phyloP scores from a whole-genome alignment of 331 rosid genomes.

The Rhamnella rubrinervis region DNA sequence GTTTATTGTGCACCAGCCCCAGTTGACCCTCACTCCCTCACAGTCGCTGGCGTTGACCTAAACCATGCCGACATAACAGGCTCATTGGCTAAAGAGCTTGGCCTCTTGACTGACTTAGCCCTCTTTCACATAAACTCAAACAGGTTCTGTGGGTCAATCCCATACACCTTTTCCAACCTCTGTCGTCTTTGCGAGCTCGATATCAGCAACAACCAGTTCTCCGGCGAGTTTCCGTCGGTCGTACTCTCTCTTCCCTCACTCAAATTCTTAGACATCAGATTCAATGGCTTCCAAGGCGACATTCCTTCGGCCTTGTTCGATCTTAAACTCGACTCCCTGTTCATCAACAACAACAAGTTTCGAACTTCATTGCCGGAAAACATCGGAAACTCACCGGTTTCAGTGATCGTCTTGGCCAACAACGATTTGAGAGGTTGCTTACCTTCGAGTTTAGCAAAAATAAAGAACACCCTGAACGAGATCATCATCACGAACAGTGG shows the following conservation, averaged over 20 bases:
- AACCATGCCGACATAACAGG: conserved; percentile 72
- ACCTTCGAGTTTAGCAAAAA: conserved; percentile 50
- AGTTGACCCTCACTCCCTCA: conserved; percentile 48
- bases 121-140: conserved; percentile 83
- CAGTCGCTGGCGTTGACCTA: conserved; percentile 88
- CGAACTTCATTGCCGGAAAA: conserved; percentile 51
- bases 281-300: conserved; percentile 51
- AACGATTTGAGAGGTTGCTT: conserved; percentile 57
- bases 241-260: conserved; percentile 45
- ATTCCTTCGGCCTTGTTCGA: conserved; percentile 59
- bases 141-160: conserved; percentile 65
- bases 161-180: conserved; percentile 38
- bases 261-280: conserved; percentile 64
- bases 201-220: conserved; percentile 69
- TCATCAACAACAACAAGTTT: conserved; percentile 71
- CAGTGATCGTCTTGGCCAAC: conserved; percentile 71
- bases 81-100: conserved; percentile 61
- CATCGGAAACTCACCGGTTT: conserved; percentile 54
- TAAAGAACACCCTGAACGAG: conserved; percentile 68
- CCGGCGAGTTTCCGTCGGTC: conserved; percentile 59
- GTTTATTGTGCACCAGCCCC: conserved; percentile 73
- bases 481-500: conserved; percentile 61
- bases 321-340: conserved; percentile 70
- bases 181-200: conserved; percentile 61
- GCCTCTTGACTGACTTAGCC: conserved; percentile 66